phyloP scores from a whole-genome alignment of 805 yeast species.

The Suhomyces emberorum region DNA sequence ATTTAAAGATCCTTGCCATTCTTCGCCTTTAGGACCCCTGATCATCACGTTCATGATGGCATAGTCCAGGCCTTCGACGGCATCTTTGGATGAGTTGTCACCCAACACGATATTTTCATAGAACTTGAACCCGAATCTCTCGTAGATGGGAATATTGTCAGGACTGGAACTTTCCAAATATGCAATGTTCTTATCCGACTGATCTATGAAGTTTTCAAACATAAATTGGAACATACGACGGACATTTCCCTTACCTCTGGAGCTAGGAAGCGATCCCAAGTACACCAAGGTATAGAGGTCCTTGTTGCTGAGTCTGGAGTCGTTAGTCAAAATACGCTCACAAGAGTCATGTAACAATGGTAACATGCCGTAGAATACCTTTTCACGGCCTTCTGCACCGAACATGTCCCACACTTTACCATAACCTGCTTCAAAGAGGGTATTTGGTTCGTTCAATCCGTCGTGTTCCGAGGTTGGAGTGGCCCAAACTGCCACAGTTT shows the following conservation, averaged over 20 bases:
- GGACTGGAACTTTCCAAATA: constrained; percentile 47
- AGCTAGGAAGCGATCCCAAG: constrained; percentile 40
- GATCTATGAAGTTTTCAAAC: constrained; percentile 46
- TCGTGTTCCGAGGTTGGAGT: constrained; percentile 41
- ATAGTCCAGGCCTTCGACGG: constrained; percentile 36
- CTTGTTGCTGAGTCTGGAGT: constrained; percentile 34
- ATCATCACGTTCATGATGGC: constrained; percentile 46
- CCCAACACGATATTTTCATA: constrained; percentile 50
- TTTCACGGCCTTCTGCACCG: constrained; percentile 46
- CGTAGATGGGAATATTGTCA: constrained; percentile 50
- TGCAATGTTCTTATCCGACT: constrained; percentile 31
- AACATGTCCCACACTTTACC: constrained; percentile 48
- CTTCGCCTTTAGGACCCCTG: constrained; percentile 33
- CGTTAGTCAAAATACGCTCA: constrained; percentile 42
- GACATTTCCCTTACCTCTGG: constrained; percentile 57
- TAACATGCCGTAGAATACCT: constrained; percentile 49
- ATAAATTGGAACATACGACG: constrained; percentile 48
- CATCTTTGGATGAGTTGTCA: constrained; percentile 15
- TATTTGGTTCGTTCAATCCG: constrained; percentile 45
- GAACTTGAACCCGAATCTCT: constrained; percentile 47
- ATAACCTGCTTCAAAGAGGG: constrained; percentile 51
- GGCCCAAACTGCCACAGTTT: constrained; percentile 56
- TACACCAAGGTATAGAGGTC: constrained; percentile 43
- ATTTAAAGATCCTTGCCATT: constrained; percentile 23
- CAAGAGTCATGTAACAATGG: constrained; percentile 49